Base-by-base conservation (phyloP, 2,329 filamentous ascomycete species). In the Phaeomoniella chlamydospora region DNA sequence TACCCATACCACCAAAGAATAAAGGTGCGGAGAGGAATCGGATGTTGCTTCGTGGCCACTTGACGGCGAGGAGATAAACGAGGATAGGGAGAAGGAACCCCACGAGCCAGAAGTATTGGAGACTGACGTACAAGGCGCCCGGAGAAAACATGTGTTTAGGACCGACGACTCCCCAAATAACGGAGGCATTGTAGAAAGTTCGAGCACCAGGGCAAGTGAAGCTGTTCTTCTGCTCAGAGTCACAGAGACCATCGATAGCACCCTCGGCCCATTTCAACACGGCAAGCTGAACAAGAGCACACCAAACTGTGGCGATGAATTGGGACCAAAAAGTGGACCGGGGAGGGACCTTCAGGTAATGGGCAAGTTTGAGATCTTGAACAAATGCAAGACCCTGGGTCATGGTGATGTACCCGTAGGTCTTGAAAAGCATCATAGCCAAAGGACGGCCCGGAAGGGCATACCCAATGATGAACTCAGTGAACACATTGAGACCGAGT, bases 161-260 rank as follows among this genome's bases (percentile, higher is more conserved):
- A 1, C 80, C 80, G 40, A 85, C 81, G 37, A 76, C 68, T 39
- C 80, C 80, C 79, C 78, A 82, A 47, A 82, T 72, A 34, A 82
- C 65, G 3, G 77, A 81, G 2, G 74, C 73, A 1, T 74, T 81
- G 59, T 78, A 84, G 56, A 75, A 77, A 0, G 73, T 70, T 15
- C 64, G 64, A 44, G 68, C 61, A 26, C 64, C 61, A 5, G 73
- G 72, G 47, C 72, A 77, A 15, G 58, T 70, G 45, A 74, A 68
- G 35, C 76, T 77, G 45, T 68, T 65, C 47, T 71, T 61, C 32
- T 70, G 60, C 38, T 77, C 62, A 4, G 65, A 61, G 1, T 67
- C 64, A 55, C 81, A 87, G 18, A 86, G 67, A 2, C 68, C 63
- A 1, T 70, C 58, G 41, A 88, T 85, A 40, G 65, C 67, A 4